Evolutionary conservation across 176 grass and related monocot genomes (phyloP).

Genomic region (Phoenix dactylifera): DNA sequence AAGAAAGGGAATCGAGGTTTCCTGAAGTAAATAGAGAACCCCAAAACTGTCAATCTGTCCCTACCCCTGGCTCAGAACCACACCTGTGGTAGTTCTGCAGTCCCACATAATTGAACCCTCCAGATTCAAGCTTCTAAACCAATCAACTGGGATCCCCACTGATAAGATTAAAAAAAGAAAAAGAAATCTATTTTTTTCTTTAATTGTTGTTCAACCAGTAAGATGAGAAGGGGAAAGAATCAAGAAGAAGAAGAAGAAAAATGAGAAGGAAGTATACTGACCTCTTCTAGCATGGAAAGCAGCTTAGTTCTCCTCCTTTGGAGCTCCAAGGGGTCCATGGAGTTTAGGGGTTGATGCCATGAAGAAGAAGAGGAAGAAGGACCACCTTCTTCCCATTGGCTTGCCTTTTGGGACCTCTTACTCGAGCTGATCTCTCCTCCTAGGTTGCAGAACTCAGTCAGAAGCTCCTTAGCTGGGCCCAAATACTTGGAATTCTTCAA

Average conservation of each 20-base stretch:
- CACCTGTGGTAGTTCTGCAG: constrained; percentile 1
- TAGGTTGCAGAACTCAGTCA: constrained; percentile 44
- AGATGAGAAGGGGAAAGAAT: not conserved
- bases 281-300: constrained; percentile 60
- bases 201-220: too few relatives aligned
- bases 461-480: constrained; percentile 29
- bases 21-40: constrained; percentile 8
- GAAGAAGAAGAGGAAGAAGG: constrained; percentile 15
- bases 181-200: too few relatives aligned
- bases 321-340: constrained; percentile 49
- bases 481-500: constrained; percentile 38
- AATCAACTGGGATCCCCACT: too few relatives aligned
- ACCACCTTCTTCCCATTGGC: constrained; percentile 25
- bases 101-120: constrained; percentile 7
- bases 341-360: constrained; percentile 25
- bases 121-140: not conserved
- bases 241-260: not conserved
- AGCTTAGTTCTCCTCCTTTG: constrained; percentile 47
- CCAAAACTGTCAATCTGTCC: not conserved
- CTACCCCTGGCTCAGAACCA: not conserved
- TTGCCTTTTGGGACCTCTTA: constrained; percentile 5
- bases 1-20: constrained; percentile 10
- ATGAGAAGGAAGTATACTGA: not conserved
- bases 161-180: too few relatives aligned
- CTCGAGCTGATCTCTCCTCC: constrained; percentile 18